Base-by-base conservation (phyloP, 2,329 filamentous ascomycete genomes). In the Curvularia eragrostidis region DNA sequence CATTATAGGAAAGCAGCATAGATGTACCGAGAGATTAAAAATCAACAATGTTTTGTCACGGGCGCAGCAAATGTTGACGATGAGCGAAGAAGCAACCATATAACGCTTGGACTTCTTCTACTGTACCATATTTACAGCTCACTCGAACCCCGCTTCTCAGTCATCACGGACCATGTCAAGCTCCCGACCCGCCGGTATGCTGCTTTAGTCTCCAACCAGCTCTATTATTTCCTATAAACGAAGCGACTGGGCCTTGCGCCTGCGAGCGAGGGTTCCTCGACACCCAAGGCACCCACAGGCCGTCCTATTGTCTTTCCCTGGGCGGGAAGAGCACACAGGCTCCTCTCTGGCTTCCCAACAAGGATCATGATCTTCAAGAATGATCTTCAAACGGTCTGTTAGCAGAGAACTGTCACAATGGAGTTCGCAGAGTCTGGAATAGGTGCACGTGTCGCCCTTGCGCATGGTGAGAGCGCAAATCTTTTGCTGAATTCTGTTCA, bases 131-230 rank as follows among this genome's bases (percentile, higher is more conserved):
- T 28, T 44, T 10, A 18, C 15, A 55, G 30, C 28, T 26, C 13
- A 32, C 7, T 46, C 10, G 23, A 51, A 55, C 53, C 53, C 53
- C 53, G 39, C 53, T 55, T 42, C 15, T 32, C 39, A 21, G 15
- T 26, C 30, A 34, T 36, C 19, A 55, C 34, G 39, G 47, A 48
- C 47, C 47, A 36, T 12, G 21, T 18, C 21, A 32, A 42, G 24
- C 28, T 13, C 48, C 41, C 46, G 38, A 44, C 30, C 19, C 18
- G 9, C 15, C 21, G 23, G 42, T 24, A 30, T 41, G 39, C 34
- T 42, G 10, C 32, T 30, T 28, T 21, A 43, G 39, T 12, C 39
- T 48, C 38, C 39, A 36, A 44, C 36, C 39, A 18, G 13, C 24
- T 39, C 47, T 34, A 28, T n/a, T 12, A 21, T 26, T 24, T 13